Percentiles rank a stretch among this genome's conserved stretches.
Conservation (phyloP, 305 asterid genomes). For the Fraxinus nigra region DNA sequence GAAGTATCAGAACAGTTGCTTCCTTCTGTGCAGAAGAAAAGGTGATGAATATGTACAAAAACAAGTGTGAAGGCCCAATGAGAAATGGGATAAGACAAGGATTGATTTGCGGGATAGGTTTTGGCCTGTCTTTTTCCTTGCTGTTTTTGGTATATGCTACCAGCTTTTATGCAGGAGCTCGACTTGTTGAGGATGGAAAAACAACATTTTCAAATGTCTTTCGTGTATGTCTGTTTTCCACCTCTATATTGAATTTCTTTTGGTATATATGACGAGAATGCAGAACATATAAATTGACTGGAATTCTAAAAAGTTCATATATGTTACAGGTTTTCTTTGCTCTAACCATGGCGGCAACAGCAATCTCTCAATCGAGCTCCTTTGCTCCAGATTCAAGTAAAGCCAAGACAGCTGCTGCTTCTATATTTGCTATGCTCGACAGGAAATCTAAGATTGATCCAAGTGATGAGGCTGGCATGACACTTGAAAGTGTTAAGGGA, state of each 20-base stretch:
- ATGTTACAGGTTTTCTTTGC: constrained; percentile 80
- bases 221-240: constrained; percentile 44
- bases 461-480: constrained; percentile 64
- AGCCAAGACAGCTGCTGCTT: constrained; percentile 77
- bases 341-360: constrained; percentile 75
- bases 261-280: not conserved
- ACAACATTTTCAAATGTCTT: constrained; percentile 65
- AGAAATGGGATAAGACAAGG: constrained; percentile 66
- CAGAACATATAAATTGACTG: not conserved
- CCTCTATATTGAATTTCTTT: not conserved
- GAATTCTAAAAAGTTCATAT: not conserved
- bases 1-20: constrained; percentile 79
- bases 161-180: constrained; percentile 82
- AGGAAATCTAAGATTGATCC: constrained; percentile 67
- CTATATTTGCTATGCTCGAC: constrained; percentile 73
- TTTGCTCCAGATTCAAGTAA: constrained; percentile 84
- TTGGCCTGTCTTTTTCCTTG: constrained; percentile 55
- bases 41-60: constrained; percentile 63
- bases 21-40: constrained; percentile 87
- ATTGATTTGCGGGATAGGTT: constrained; percentile 66
- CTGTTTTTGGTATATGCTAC: constrained; percentile 68
- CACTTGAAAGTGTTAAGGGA: constrained; percentile 61
- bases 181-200: constrained; percentile 60
- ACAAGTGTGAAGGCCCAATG: constrained; percentile 72
- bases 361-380: constrained; percentile 79